Evolutionary conservation across 2,329 filamentous ascomycete species (phyloP), one percentile per base, ranked within the genome.

Genomic region (Fusarium cyanostomum): DNA sequence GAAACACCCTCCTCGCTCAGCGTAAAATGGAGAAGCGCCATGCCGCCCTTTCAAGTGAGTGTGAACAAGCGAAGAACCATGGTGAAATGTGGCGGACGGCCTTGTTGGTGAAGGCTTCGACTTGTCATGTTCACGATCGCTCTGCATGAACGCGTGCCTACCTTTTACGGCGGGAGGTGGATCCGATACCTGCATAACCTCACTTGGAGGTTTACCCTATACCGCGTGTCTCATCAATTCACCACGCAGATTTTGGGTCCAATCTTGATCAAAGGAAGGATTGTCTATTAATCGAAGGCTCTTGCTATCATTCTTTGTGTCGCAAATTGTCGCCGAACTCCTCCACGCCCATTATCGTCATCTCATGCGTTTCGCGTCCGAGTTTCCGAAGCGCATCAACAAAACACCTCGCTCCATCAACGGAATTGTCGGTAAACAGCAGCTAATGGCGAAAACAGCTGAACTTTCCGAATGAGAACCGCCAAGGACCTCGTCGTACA

Each of bases 1-100:
- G 82, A 81, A 38, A 92, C 86, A 28, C 89, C 89, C 67, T 93
- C 90, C 54, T 91, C 90, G 68, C 84, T 90, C 51, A 94, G 80
- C 0, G 89, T 90, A 72, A 94, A 93, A 59, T 83, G 88, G 56
- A 94, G 77, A n/a, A 89, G 78, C 7, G 85, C 79, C 87, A 89
- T 71, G n/a, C 16, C 28, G 18, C 41, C 31, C 52, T 34, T 7
- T 15, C 8, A 18, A 11, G 7, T 4, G 3, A 7, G 1, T n/a
- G 2, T 33, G 7, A 10, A 11, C 37, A 24, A 52, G 34, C 6
- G 13, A 28, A 16, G 2, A 7, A 24, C 24, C 27, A 45, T 52
- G 6, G 21, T 35, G 15, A 24, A 24, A 16, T 16, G 28, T 10
- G 7, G 15, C 5, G 18, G 30, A 42, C n/a, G n/a, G n/a, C n/a